Evolutionary conservation across 768 basidiomycete species (phyloP).

Genomic region (Mycena filopes): DNA sequence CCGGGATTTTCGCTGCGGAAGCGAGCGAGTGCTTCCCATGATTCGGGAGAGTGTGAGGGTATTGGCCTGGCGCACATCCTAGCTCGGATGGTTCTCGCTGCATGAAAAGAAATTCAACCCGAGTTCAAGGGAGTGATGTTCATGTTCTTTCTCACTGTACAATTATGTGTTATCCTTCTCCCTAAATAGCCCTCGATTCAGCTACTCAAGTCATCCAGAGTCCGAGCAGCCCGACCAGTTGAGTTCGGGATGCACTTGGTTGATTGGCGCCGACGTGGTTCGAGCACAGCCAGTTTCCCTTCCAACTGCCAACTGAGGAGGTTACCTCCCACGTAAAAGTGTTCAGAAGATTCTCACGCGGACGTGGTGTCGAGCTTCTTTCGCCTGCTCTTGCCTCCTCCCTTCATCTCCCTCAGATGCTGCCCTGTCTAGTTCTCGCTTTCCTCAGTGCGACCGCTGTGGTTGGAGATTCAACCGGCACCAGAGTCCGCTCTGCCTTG

Average conservation of each 20-base stretch:
- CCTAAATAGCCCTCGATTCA: no score
- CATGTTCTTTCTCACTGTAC: no score
- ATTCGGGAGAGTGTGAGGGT: conserved; percentile 21
- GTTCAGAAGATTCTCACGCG: conserved; percentile 7
- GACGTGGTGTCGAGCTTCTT: neutral
- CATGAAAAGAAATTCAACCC: neutral
- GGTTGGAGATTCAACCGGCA: neutral
- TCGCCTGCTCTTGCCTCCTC: no score
- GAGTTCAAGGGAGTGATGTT: no score
- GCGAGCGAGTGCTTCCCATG: conserved; percentile 1
- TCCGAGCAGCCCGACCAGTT: conserved; percentile 16
- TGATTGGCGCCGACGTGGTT: neutral
- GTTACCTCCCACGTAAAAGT: conserved; percentile 2
- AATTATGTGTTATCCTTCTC: no score
- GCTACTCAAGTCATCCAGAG: neutral
- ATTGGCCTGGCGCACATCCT: conserved; percentile 16
- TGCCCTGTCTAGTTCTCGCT: neutral
- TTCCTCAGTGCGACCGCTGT: neutral
- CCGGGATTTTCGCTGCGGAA: conserved; percentile 4
- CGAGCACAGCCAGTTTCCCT: neutral
- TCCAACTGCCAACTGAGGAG: neutral
- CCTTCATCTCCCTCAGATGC: conserved; percentile 1
- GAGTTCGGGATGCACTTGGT: neutral
- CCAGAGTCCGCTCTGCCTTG: conserved; percentile 11
- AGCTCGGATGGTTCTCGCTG: conserved; percentile 19